Conservation (phyloP, 331 rosid species). For the Pyracantha coccinea region DNA sequence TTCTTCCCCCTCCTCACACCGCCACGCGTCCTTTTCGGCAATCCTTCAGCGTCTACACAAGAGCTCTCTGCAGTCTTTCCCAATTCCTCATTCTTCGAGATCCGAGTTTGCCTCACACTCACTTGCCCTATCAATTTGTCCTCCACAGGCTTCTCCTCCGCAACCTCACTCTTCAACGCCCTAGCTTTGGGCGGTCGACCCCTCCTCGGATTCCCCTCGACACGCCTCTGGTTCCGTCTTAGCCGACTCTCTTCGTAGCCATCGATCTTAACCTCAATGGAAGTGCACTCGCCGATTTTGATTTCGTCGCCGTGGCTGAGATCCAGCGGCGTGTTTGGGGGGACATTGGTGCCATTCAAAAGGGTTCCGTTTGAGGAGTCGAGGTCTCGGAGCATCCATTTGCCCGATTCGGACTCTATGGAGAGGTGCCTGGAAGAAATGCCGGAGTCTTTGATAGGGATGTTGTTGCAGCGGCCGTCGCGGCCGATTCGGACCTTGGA, state of each 20-base stretch:
- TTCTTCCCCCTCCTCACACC: conserved; percentile 28
- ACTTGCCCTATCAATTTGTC: background rate
- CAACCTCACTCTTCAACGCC: background rate
- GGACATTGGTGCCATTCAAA: conserved; percentile 20
- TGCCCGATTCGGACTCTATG: conserved; percentile 21
- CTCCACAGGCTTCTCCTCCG: background rate
- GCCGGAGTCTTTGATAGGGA: conserved; percentile 59
- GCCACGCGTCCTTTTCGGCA: conserved; percentile 22
- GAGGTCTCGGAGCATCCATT: conserved; percentile 68
- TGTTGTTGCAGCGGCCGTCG: conserved; percentile 44
- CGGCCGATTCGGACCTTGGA: conserved; percentile 45
- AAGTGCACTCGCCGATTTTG: background rate
- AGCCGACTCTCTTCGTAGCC: background rate
- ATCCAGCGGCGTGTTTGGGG: conserved; percentile 25
- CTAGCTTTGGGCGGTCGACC: background rate
- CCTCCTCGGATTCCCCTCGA: background rate
- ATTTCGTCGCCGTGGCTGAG: conserved; percentile 4
- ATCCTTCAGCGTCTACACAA: conserved; percentile 13
- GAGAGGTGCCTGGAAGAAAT: conserved; percentile 74
- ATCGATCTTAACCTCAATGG: background rate
- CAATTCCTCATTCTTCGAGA: conserved; percentile 20
- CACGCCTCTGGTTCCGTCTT: background rate
- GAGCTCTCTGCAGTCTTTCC: conserved; percentile 17
- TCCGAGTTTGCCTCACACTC: background rate
- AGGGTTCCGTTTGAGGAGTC: conserved; percentile 74